These are phyloP conservation scores for Hirschfeldia incana DNA, from an alignment of 345 rosid species.

Conservation along the genomic window DNA sequence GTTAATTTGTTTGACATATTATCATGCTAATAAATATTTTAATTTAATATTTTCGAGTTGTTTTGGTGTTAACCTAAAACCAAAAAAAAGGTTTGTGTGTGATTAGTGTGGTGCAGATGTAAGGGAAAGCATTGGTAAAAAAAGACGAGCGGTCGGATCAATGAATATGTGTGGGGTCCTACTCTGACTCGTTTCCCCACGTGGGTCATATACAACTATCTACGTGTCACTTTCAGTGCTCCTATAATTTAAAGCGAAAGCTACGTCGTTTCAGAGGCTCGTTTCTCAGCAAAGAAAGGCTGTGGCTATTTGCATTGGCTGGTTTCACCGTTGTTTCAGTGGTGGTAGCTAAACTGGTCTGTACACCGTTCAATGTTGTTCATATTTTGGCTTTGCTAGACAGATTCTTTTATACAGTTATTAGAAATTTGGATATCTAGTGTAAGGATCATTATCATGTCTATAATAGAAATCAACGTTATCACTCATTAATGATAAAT, in stretches of 20 bases:
- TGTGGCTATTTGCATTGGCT: constrained; percentile 6
- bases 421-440: background rate
- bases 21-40: background rate
- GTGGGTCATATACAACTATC: constrained; percentile 13
- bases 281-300: background rate
- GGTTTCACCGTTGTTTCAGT: background rate
- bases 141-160: constrained; percentile 23
- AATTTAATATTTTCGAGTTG: background rate
- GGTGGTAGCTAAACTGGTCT: background rate
- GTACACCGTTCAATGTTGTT: background rate
- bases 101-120: background rate
- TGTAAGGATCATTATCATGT: background rate
- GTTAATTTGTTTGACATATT: background rate
- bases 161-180: constrained; percentile 26
- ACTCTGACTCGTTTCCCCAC: background rate
- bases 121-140: background rate
- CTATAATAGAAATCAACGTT: background rate
- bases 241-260: background rate
- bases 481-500: background rate
- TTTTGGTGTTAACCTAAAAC: constrained; percentile 9
- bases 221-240: constrained; percentile 20
- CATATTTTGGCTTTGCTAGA: background rate
- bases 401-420: background rate
- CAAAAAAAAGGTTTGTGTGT: constrained; percentile 15
- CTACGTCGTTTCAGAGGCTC: constrained; percentile 20